Base-by-base conservation (phyloP, 805 yeast species). In the Saturnispora sekii region DNA sequence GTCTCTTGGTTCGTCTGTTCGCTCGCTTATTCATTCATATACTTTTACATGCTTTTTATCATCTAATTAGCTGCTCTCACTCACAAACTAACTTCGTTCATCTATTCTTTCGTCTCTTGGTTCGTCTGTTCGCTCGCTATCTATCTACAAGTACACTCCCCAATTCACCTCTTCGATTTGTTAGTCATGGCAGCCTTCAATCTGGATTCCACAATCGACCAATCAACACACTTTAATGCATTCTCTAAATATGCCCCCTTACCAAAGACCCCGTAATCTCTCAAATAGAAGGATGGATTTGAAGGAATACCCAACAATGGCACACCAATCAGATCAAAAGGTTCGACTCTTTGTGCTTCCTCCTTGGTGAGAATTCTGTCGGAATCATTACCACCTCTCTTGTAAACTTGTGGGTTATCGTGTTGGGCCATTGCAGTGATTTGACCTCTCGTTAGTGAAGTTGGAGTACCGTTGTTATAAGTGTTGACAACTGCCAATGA, bases 391-490 rank as follows among this genome's bases (percentile, higher is more conserved):
- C 41, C 41, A 29, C 47, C 51, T 8, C 43, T 34, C 33, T 40
- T 39, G 16, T 41, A 49, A 3, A 48, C 47, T 3, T 46, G 43
- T 11, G 47, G 30, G 11, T 46, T 30, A 38, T 47, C 32, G 35
- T 54, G 46, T 29, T 48, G 52, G n/a, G 43, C 38, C 30, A 42
- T 49, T 4, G 51, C 43, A 8, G 46, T 33, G 53, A 72, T 60
- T 61, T 73, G 79, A 49, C 73, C 80, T 43, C 72, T 70, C 61
- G 74, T 67, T 39, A 74, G 58, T 40, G 81, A 75, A 53, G 79
- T 81, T 29, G 96, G 95, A 6, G 85, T 72, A 5, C 97, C 97
- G 5, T 89, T 79, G 58, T 86, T 87, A 64, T 87, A 87, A n/a
- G 96, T 82, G 63, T 87, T 84, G 46, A 85, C 64, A 8, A 93